These are phyloP conservation scores for Kentomonas sorsogonicus DNA, from an alignment of 208 protist species.

Conservation along the genomic window DNA sequence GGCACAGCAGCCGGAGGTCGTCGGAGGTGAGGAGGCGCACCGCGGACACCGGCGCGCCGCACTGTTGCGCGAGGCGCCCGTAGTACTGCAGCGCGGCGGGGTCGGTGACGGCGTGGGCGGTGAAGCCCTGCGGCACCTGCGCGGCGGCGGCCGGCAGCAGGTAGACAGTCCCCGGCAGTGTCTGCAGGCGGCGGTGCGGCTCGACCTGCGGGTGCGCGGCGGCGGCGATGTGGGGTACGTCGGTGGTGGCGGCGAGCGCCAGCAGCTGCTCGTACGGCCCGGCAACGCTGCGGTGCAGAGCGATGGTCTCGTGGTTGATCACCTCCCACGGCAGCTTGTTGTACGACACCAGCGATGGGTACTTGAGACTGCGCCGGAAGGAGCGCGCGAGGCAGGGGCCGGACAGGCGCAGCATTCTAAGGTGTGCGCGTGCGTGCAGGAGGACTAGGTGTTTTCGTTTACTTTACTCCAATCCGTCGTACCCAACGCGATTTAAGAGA, in stretches of 20 bases:
- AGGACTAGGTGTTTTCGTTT: not conserved
- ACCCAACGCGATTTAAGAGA: not conserved
- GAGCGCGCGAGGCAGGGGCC: slow-evolving; percentile 22
- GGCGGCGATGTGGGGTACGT: slow-evolving; percentile 46
- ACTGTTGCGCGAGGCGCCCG: slow-evolving; percentile 46
- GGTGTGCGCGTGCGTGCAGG: not conserved
- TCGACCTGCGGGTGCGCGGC: slow-evolving; percentile 31
- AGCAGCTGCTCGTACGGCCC: slow-evolving; percentile 82
- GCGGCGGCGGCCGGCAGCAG: slow-evolving; percentile 24
- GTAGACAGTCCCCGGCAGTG: slow-evolving; percentile 77
- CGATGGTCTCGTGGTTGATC: slow-evolving; percentile 58
- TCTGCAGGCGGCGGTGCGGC: slow-evolving; percentile 42
- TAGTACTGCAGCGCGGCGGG: slow-evolving; percentile 75
- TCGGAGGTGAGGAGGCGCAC: slow-evolving; percentile 60
- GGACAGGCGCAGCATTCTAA: slow-evolving; percentile 30
- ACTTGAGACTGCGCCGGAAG: slow-evolving; percentile 77
- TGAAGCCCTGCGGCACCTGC: slow-evolving; percentile 37
- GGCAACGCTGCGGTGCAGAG: slow-evolving; percentile 73
- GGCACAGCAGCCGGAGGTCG: slow-evolving; percentile 76
- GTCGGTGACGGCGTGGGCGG: slow-evolving; percentile 45
- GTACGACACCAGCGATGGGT: slow-evolving; percentile 82
- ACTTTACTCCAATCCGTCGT: not conserved
- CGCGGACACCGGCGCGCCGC: slow-evolving; percentile 31
- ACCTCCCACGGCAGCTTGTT: slow-evolving; percentile 88
- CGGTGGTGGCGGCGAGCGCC: slow-evolving; percentile 45